Evolutionary conservation across 768 basidiomycete genomes (phyloP).

Genomic region (Macrolepiota fuliginosa): DNA sequence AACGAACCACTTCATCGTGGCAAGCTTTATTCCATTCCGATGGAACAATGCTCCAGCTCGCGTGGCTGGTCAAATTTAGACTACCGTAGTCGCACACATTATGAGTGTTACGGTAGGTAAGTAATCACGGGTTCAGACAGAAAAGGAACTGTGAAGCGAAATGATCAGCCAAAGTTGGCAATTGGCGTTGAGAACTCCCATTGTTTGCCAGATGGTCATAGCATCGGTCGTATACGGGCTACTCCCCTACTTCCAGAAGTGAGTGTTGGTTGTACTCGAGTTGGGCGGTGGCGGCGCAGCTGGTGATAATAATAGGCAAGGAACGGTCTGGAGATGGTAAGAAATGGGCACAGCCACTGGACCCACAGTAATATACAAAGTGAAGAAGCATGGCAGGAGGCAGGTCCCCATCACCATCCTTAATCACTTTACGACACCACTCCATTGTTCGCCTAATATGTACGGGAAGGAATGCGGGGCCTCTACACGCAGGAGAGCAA

Average conservation of each 20-base stretch:
- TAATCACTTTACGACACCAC: conserved; percentile 15
- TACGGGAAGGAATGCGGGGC: not conserved
- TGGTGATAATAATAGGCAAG: not conserved
- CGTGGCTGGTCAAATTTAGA: not conserved
- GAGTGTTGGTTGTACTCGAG: not conserved
- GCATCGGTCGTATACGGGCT: not conserved
- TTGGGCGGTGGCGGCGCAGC: not conserved
- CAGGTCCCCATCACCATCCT: conserved; percentile 4
- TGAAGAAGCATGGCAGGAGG: conserved; percentile 2
- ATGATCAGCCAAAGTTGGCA: not conserved
- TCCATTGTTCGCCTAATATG: conserved; percentile 18
- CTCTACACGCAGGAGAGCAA: not conserved
- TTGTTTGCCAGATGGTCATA: conserved; percentile 4
- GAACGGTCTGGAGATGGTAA: not conserved
- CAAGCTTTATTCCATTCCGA: not conserved
- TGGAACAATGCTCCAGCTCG: not conserved
- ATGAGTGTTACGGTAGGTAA: not conserved
- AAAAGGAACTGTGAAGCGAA: conserved; percentile 1
- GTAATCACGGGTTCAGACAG: not conserved
- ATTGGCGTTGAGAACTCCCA: not conserved
- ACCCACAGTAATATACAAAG: conserved; percentile 23
- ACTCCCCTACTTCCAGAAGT: not conserved
- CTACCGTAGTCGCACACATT: too few relatives aligned
- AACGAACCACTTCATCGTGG: not conserved
- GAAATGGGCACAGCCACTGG: conserved; percentile 21